Base-by-base conservation (phyloP, 768 basidiomycete genomes). In the Boletus vermiculosoides region DNA sequence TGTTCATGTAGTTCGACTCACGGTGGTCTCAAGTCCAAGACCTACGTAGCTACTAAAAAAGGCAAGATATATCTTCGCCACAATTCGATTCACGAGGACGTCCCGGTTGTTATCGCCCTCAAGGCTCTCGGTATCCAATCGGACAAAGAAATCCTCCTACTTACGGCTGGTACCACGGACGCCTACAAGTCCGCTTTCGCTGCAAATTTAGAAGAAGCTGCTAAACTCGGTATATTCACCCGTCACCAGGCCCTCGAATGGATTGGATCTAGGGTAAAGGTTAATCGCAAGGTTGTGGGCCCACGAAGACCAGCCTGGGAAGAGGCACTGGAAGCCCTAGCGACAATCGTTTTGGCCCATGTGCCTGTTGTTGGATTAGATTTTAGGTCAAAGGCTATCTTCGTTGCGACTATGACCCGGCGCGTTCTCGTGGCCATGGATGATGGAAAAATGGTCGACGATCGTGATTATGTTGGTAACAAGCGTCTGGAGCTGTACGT, bases 401-500 rank as follows among this genome's bases (percentile, higher is more conserved):
- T 98, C 69, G 90, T 98, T 33, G 96, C 93, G 1, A 96, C 93
- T 2, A 99, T 99, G 97, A 94, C 93, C 1, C 81, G 96, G 18
- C 80, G 97, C 45, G 97, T 99, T 13, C 78, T 99, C 50, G 93
- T 95, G 89, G 94, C 94, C 18, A 90, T 98, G 85, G 85, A 94
- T 56, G 94, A 98, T 71, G 92, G 93, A 71, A 94, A 88, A 66
- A 94, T 94, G 85, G 94, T 97, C 11, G 97, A 99, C 64, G 97
- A 99, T 74, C 83, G 97, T 46, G 97, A 99, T 73, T 99, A 99
- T 70, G 97, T 99, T 56, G 97, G 97, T 47, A 99, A 99, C 75
- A 99, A 99, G 74, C 91, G 97, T 47, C 76, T 99, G 44, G 97
- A 99, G 75, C 83, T 99, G 96, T 97, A 72, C 68, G 90, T 80